Evolutionary conservation across 2,329 filamentous ascomycete species (phyloP), one percentile per base, ranked within the genome.

Genomic region (Alternaria panax): DNA sequence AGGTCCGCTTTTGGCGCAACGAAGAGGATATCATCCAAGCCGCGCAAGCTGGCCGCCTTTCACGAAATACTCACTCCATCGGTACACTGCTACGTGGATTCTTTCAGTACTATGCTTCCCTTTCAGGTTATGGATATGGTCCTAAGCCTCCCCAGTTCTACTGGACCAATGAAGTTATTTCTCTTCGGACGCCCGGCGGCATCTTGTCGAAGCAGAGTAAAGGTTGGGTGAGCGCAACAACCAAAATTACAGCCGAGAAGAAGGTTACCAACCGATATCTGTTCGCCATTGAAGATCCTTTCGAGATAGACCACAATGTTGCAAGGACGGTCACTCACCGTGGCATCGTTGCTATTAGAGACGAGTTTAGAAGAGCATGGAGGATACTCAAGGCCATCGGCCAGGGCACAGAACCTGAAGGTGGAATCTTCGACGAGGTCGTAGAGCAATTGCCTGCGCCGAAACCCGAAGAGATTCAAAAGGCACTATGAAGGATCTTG

Each of bases 271-370:
- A 93, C 71, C 87, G 92, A 12, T 96, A 92, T 75, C 84, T 97
- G 5, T 91, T 97, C 66, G 92, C 92, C 30, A 93, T 97, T 60
- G 93, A 97, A 74, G 93, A 97, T 75, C 93, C 93, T 0, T 97
- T 97, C 71, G 92, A 97, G 80, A 79, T 88, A 2, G 89, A 92
- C 40, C 92, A 97, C 78, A 97, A 97, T 68, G 90, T 97, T 32
- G 93, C 91, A 3, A 84, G 92, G 50, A 96, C 92, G 0, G 92
- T 97, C 1, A 93, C 90, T 7, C 91, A 94, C 71, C 86, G 88
- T 60, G 92, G 92, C 2, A 92, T 96, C 63, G 89, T 92, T 1
- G 86, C 89, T 0, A 95, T 96, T 60, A 84, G 92, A 40, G 90
- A 95, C 68, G 92, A 97, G 78, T 95, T 96, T 71, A 85, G 92